Evolutionary conservation across 495 filamentous ascomycete genomes (phyloP).

Genomic region (Entonaema liquescens): DNA sequence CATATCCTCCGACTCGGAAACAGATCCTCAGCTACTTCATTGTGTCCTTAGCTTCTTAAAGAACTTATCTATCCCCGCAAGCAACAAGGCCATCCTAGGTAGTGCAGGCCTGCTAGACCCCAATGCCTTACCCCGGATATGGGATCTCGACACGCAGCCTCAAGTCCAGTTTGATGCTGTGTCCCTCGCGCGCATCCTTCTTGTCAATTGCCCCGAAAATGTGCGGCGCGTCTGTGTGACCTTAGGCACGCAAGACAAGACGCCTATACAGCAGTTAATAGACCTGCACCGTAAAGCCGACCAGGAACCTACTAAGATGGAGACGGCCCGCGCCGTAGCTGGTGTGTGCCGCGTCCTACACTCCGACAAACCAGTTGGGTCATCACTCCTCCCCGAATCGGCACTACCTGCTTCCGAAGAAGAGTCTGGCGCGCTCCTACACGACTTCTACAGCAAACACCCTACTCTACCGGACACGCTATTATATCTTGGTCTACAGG

Average conservation of each 20-base stretch:
- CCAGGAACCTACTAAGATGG: constrained; percentile 73
- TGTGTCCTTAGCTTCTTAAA: constrained; percentile 78
- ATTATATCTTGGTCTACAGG: constrained; percentile 69
- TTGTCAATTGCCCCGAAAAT: constrained; percentile 66
- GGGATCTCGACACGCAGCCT: constrained; percentile 67
- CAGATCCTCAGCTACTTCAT: constrained; percentile 65
- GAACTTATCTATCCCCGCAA: constrained; percentile 74
- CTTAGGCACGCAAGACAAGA: constrained; percentile 52
- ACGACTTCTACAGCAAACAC: constrained; percentile 62
- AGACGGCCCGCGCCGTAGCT: constrained; percentile 72
- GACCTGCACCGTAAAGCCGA: constrained; percentile 66
- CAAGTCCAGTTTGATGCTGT: constrained; percentile 76
- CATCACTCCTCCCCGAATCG: constrained; percentile 4
- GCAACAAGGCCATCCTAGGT: constrained; percentile 69
- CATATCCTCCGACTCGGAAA: constrained; percentile 48
- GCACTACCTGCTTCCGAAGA: not conserved
- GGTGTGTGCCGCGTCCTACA: constrained; percentile 70
- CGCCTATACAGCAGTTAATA: constrained; percentile 69
- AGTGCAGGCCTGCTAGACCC: constrained; percentile 58
- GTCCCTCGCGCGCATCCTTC: constrained; percentile 71
- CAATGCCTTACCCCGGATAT: constrained; percentile 65
- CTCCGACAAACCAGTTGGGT: constrained; percentile 23
- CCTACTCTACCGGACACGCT: constrained; percentile 63
- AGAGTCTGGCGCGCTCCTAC: constrained; percentile 44
- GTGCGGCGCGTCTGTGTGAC: constrained; percentile 59